Percentiles rank a stretch among this genome's conserved stretches.
These are phyloP conservation scores for Coprinopsis cinerea DNA, from an alignment of 768 basidiomycete genomes.

Conservation along the genomic window DNA sequence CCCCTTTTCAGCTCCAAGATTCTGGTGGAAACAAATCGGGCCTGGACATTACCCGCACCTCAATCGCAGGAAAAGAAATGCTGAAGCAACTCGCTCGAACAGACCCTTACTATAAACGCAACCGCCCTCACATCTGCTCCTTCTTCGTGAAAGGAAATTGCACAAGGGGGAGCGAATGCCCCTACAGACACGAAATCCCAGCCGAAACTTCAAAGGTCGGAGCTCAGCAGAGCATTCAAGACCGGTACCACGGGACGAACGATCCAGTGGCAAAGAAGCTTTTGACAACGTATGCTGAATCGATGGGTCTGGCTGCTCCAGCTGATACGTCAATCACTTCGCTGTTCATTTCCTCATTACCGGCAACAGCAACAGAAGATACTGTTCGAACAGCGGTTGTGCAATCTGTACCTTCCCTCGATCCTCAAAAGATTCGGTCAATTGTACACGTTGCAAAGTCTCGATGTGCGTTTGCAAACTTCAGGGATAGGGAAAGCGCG, in stretches of 20 bases:
- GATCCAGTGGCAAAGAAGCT: slow-evolving; percentile 96
- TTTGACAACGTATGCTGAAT: slow-evolving; percentile 69
- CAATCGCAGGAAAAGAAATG: slow-evolving; percentile 91
- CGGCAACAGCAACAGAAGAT: slow-evolving; percentile 54
- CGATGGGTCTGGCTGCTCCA: slow-evolving; percentile 81
- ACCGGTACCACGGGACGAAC: slow-evolving; percentile 87
- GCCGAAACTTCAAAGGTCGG: slow-evolving; percentile 61
- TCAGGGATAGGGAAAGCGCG: slow-evolving; percentile 74
- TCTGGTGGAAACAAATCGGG: slow-evolving; percentile 62
- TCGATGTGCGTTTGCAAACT: slow-evolving; percentile 94
- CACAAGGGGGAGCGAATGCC: slow-evolving; percentile 86
- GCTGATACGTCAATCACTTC: slow-evolving; percentile 83
- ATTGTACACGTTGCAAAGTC: slow-evolving; percentile 83
- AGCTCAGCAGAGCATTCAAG: slow-evolving; percentile 87
- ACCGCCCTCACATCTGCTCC: slow-evolving; percentile 88
- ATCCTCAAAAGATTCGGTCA: slow-evolving; percentile 68
- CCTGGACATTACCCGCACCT: slow-evolving; percentile 54
- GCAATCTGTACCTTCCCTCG: slow-evolving; percentile 56
- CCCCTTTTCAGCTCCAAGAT: neutral
- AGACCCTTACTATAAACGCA: slow-evolving; percentile 97
- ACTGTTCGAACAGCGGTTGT: slow-evolving; percentile 69
- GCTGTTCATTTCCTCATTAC: slow-evolving; percentile 13
- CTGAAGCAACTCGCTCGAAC: slow-evolving; percentile 90
- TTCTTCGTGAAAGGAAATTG: slow-evolving; percentile 97
- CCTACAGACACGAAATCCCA: slow-evolving; percentile 92